These are phyloP conservation scores for Plasmodium chabaudi DNA, from an alignment of 169 alveolate genomes.

Conservation along the genomic window DNA sequence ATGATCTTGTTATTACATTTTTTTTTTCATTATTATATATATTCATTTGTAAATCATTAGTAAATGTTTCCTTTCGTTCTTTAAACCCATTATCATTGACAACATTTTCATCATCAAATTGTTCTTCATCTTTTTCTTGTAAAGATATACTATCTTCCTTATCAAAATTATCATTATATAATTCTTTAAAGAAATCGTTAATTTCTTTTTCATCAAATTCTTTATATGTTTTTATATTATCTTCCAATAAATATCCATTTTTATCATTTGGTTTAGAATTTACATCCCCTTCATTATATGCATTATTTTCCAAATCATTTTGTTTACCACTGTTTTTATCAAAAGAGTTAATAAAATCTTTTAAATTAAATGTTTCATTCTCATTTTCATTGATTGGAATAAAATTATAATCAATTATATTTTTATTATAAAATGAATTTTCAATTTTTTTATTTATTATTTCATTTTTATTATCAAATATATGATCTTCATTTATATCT, in stretches of 20 bases:
- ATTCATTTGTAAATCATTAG: too few relatives aligned
- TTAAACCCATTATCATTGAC: too few relatives aligned
- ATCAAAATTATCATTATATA: conserved; percentile 18
- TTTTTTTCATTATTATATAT: too few relatives aligned
- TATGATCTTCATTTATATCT: conserved; percentile 2
- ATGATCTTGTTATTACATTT: too few relatives aligned
- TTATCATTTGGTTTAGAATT: neutral
- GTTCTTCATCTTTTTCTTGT: neutral
- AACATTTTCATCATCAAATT: neutral
- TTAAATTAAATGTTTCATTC: conserved; percentile 14
- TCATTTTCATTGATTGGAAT: conserved; percentile 29
- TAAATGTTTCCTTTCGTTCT: too few relatives aligned
- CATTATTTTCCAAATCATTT: neutral
- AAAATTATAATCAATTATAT: conserved; percentile 58
- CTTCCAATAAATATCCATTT: neutral
- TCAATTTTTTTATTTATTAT: conserved; percentile 55
- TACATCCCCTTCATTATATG: neutral
- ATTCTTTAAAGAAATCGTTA: conserved; percentile 31
- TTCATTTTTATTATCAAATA: conserved; percentile 41
- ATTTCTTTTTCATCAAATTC: conserved; percentile 21
- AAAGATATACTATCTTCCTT: neutral
- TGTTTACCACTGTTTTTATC: neutral
- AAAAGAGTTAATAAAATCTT: conserved; percentile 9
- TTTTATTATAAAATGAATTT: conserved; percentile 63
- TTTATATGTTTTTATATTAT: neutral